phyloP scores from a whole-genome alignment of 2,329 filamentous ascomycete species.

The Colletotrichum sp. region DNA sequence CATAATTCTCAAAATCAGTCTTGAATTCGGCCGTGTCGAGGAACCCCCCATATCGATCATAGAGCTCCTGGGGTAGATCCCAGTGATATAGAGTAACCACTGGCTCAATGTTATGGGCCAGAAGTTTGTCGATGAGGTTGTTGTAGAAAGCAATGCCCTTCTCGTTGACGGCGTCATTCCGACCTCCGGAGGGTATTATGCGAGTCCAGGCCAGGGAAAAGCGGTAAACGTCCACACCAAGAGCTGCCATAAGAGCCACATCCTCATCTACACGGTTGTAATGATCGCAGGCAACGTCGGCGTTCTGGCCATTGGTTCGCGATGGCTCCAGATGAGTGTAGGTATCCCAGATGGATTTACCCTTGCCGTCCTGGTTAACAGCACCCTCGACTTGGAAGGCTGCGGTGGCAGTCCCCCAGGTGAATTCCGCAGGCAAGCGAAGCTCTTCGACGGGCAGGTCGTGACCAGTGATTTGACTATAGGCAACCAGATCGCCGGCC shows the following conservation, averaged over 20 bases:
- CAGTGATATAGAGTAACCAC: slow-evolving; percentile 71
- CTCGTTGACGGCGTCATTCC: slow-evolving; percentile 67
- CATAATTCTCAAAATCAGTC: slow-evolving; percentile 40
- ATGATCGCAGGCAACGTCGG: slow-evolving; percentile 52
- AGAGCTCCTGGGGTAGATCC: slow-evolving; percentile 50
- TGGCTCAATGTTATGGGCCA: slow-evolving; percentile 61
- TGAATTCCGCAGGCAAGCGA: slow-evolving; percentile 39
- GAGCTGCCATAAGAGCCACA: slow-evolving; percentile 62
- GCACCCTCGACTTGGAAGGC: slow-evolving; percentile 51
- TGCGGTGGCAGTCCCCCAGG: slow-evolving; percentile 47
- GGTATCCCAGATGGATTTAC: slow-evolving; percentile 47
- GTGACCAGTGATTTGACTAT: background rate
- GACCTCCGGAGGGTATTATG: slow-evolving; percentile 68
- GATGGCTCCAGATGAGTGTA: slow-evolving; percentile 45
- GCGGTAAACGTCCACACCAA: slow-evolving; percentile 65
- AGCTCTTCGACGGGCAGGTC: background rate
- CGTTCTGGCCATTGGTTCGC: slow-evolving; percentile 44
- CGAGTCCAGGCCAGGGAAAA: slow-evolving; percentile 73
- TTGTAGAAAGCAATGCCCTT: slow-evolving; percentile 65
- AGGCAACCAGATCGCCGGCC: background rate
- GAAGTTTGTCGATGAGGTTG: slow-evolving; percentile 63
- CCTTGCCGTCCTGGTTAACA: slow-evolving; percentile 43
- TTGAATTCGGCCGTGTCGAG: slow-evolving; percentile 34
- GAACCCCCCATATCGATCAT: slow-evolving; percentile 41
- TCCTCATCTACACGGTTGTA: slow-evolving; percentile 54